Conservation (phyloP, 352 stramenopile species). For the Pythium phragmiticola region DNA sequence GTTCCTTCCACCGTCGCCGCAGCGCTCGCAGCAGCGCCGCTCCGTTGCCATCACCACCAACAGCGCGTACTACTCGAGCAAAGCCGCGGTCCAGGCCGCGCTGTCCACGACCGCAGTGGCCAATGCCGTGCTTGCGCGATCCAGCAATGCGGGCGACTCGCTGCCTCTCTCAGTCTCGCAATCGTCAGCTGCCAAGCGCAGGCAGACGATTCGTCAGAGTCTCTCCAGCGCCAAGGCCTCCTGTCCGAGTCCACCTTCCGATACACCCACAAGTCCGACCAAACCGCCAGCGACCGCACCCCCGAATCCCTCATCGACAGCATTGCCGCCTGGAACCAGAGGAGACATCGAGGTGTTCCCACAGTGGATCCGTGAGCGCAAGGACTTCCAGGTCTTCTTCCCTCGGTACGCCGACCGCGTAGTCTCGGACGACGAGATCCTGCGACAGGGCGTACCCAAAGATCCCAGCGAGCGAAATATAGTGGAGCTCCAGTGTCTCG, state of each 20-base stretch:
- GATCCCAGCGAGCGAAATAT: conserved; percentile 64
- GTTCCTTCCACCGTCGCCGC: conserved; percentile 16
- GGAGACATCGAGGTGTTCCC: conserved; percentile 48
- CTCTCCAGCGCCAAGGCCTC: conserved; percentile 1
- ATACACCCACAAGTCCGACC: background rate
- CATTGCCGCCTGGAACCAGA: background rate
- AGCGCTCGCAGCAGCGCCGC: background rate
- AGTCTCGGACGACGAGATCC: conserved; percentile 64
- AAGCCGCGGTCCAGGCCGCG: conserved; percentile 42
- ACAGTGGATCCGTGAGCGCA: conserved; percentile 67
- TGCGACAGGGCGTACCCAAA: conserved; percentile 60
- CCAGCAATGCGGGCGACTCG: conserved; percentile 21
- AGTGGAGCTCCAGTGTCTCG: conserved; percentile 69
- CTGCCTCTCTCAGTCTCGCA: background rate
- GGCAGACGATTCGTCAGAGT: conserved; percentile 11
- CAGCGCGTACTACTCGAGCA: conserved; percentile 42
- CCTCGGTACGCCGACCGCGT: conserved; percentile 59
- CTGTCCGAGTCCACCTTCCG: background rate
- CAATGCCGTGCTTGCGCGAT: conserved; percentile 43
- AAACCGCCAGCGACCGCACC: background rate
- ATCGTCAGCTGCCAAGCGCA: background rate
- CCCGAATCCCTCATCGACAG: background rate
- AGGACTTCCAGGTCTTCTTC: conserved; percentile 78
- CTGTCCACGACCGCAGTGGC: conserved; percentile 45
- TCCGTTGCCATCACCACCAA: conserved; percentile 25